Evolutionary conservation across 306 rosid genomes (phyloP), one percentile per base, ranked within the genome.

Genomic region (Cicer judaicum): DNA sequence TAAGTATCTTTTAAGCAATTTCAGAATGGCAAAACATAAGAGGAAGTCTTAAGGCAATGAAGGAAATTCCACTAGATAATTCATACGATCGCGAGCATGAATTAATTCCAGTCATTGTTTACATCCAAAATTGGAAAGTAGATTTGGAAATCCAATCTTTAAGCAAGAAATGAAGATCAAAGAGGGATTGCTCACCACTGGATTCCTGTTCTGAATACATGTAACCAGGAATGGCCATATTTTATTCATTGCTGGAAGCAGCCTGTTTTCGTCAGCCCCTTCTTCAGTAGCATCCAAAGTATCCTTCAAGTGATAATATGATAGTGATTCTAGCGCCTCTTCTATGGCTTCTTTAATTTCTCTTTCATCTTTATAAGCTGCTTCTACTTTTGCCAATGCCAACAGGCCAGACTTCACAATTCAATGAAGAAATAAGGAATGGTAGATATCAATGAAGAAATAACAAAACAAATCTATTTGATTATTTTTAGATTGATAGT

Each of bases 231-330:
- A 91, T 38, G 97, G 96, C 98, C 97, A 94, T 82, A 91, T 85
- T 77, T 90, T 94, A 83, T 91, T 94, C 93, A 91, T 85, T n/a
- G 93, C 95, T 0, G 98, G 98, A 88, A 91, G 98, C 82, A 91
- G 68, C 87, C 98, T 81, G 81, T 91, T 94, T 72, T 91, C 98
- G 47, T 88, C 97, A 6, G 87, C 61, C 70, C 84, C 96, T 65
- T 87, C 93, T 54, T 88, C 93, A 15, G 86, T 69, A 60, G 83
- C 86, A 56, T 85, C 86, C 55, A 91, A 68, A 52, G 84, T 82
- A 80, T 94, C 97, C 78, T 81, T 86, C 76, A 93, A 86, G 39
- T 80, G 88, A 87, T 80, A 88, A 21, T 88, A 67, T 12, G 93
- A 91, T 18, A 24, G 64, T 49, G 85, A 85, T 69, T 61, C 72